phyloP scores from a whole-genome alignment of 805 yeast genomes.

The Candida nitratophila region DNA sequence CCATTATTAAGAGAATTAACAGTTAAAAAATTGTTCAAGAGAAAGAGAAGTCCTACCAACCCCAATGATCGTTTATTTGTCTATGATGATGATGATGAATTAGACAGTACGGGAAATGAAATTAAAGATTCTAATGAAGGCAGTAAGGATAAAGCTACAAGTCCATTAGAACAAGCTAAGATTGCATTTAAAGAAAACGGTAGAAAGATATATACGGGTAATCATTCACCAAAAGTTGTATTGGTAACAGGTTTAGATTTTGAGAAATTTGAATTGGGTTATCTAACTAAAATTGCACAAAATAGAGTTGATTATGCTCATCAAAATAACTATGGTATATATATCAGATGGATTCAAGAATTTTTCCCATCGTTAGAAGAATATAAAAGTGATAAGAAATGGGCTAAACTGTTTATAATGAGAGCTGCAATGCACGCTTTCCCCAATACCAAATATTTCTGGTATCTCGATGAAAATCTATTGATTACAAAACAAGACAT shows the following conservation, averaged over 20 bases:
- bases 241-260: slow-evolving; percentile 77
- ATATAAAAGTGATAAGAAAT: slow-evolving; percentile 38
- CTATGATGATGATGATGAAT: slow-evolving; percentile 35
- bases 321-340: slow-evolving; percentile 72
- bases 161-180: slow-evolving; percentile 37
- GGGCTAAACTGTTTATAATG: slow-evolving; percentile 59
- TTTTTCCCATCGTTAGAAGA: slow-evolving; percentile 55
- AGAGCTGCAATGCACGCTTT: slow-evolving; percentile 92
- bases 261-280: slow-evolving; percentile 51
- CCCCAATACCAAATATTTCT: slow-evolving; percentile 84
- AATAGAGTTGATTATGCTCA: slow-evolving; percentile 87
- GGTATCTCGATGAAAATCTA: slow-evolving; percentile 79
- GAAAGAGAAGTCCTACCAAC: slow-evolving; percentile 36
- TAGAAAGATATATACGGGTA: slow-evolving; percentile 40
- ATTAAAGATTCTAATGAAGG: slow-evolving; percentile 37
- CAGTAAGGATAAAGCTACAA: not conserved
- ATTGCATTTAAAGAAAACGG: slow-evolving; percentile 62
- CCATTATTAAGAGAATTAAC: slow-evolving; percentile 52
- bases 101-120: slow-evolving; percentile 24
- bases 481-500: slow-evolving; percentile 66
- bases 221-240: slow-evolving; percentile 54
- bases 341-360: slow-evolving; percentile 81
- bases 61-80: slow-evolving; percentile 27
- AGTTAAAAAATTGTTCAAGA: slow-evolving; percentile 42
- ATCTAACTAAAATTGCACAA: slow-evolving; percentile 65